These are phyloP conservation scores for Phaffomyces antillensis DNA, from an alignment of 805 yeast species.

Conservation along the genomic window DNA sequence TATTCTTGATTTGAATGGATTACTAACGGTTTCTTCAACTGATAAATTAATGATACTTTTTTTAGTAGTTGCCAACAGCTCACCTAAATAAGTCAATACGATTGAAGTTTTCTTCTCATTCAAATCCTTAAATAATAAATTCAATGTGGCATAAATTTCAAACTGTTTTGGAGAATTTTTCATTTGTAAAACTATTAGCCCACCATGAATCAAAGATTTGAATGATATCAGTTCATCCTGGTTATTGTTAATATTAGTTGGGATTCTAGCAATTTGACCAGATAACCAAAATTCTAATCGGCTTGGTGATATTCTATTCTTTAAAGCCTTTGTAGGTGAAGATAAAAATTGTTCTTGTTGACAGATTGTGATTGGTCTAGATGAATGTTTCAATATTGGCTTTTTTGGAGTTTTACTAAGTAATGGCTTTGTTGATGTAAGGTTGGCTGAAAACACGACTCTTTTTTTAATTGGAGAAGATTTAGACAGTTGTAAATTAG, in stretches of 20 bases:
- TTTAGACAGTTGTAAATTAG: constrained; percentile 2
- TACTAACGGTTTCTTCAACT: neutral
- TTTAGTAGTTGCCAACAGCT: constrained; percentile 5
- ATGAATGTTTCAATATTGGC: constrained; percentile 15
- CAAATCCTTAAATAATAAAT: constrained; percentile 16
- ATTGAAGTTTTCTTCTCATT: constrained; percentile 9
- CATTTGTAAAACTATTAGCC: constrained; percentile 10
- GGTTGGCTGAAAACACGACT: constrained; percentile 15
- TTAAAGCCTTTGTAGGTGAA: neutral
- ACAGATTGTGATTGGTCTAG: constrained; percentile 3
- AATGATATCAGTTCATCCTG: constrained; percentile 12
- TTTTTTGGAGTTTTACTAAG: constrained; percentile 15
- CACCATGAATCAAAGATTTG: constrained; percentile 17
- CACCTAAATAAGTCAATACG: constrained; percentile 4
- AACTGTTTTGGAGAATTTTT: constrained; percentile 14
- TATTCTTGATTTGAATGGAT: constrained; percentile 20
- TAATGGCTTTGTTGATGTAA: neutral
- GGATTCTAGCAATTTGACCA: constrained; percentile 19
- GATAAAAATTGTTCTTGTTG: constrained; percentile 9
- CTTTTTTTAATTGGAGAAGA: constrained; percentile 20
- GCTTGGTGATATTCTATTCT: neutral
- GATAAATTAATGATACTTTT: constrained; percentile 9
- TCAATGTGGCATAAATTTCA: constrained; percentile 22
- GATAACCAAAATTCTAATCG: constrained; percentile 19
- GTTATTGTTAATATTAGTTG: neutral